A percentile compares a stretch with the other conserved stretches of the same genome.
Conservation (phyloP, 345 rosid species). For the Syzygium jambos region DNA sequence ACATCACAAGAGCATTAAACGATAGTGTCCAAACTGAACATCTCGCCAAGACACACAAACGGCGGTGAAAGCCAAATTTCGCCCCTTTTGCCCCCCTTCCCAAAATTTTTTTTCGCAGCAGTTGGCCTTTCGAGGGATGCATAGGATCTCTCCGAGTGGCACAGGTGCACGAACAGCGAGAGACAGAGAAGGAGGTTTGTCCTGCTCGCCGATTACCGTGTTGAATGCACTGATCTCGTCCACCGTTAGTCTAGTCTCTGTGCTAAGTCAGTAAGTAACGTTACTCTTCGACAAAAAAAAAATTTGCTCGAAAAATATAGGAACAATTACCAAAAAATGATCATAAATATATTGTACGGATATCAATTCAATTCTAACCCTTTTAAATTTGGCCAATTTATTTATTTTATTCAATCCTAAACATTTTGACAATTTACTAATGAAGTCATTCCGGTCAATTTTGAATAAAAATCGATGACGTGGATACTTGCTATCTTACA, state of each 20-base stretch:
- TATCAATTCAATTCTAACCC: no score
- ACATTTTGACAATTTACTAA: background rate
- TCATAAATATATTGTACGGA: rapidly evolving
- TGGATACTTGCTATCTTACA: rapidly evolving
- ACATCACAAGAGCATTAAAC: background rate
- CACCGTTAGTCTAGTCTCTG: no score
- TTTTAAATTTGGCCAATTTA: no score
- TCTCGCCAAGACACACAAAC: background rate
- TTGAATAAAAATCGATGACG: rapidly evolving
- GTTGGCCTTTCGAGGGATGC: background rate
- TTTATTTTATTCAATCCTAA: no score
- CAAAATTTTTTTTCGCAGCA: background rate
- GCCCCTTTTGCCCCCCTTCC: background rate
- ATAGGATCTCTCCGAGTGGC: background rate
- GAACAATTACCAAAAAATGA: no score
- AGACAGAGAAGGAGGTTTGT: background rate
- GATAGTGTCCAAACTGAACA: background rate
- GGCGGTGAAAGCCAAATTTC: background rate
- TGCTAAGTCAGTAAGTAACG: no score
- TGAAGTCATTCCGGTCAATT: rapidly evolving
- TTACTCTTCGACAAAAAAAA: no score
- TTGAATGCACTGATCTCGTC: background rate
- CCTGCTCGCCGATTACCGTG: background rate
- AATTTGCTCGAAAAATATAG: background rate
- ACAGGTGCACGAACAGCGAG: background rate